Conservation (phyloP, 2,329 filamentous ascomycete genomes). For the Cladosporium sp. region DNA sequence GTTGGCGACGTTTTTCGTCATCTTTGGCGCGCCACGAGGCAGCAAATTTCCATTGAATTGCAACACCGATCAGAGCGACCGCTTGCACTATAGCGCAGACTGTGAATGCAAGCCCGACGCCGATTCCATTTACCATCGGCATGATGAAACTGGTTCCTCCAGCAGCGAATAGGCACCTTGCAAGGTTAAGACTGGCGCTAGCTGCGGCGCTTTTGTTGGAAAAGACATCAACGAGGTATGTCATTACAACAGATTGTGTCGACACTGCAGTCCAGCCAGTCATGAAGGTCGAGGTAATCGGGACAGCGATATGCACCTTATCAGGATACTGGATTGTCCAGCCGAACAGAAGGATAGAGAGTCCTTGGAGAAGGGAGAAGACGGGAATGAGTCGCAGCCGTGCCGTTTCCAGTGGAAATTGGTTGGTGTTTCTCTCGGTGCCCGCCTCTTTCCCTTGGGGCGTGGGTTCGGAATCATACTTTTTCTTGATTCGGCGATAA, state of each 20-base stretch:
- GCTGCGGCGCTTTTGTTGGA: slow-evolving; percentile 48
- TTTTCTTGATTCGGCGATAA: neutral
- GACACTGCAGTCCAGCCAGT: slow-evolving; percentile 51
- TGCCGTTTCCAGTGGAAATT: slow-evolving; percentile 49
- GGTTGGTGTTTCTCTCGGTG: neutral
- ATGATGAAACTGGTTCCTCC: slow-evolving; percentile 49
- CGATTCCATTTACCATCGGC: slow-evolving; percentile 46
- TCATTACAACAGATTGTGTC: slow-evolving; percentile 47
- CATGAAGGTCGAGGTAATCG: slow-evolving; percentile 49
- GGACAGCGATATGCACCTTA: slow-evolving; percentile 45
- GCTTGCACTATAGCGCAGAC: slow-evolving; percentile 30
- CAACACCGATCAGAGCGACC: slow-evolving; percentile 5
- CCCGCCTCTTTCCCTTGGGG: neutral
- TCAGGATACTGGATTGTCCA: slow-evolving; percentile 44
- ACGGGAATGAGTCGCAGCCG: slow-evolving; percentile 48
- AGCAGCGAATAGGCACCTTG: slow-evolving; percentile 50
- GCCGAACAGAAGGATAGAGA: slow-evolving; percentile 48
- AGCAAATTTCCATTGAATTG: slow-evolving; percentile 6
- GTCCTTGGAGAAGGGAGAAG: slow-evolving; percentile 43
- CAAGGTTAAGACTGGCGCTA: slow-evolving; percentile 51
- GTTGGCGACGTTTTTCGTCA: slow-evolving; percentile 16
- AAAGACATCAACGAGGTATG: slow-evolving; percentile 53
- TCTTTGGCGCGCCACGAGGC: too few relatives aligned
- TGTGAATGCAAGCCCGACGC: slow-evolving; percentile 47
- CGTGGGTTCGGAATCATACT: neutral